Percentiles rank a stretch among this genome's conserved stretches.
Evolutionary conservation across 2,329 filamentous ascomycete species (phyloP).

Genomic region (Chrysoporthe austroafricana): DNA sequence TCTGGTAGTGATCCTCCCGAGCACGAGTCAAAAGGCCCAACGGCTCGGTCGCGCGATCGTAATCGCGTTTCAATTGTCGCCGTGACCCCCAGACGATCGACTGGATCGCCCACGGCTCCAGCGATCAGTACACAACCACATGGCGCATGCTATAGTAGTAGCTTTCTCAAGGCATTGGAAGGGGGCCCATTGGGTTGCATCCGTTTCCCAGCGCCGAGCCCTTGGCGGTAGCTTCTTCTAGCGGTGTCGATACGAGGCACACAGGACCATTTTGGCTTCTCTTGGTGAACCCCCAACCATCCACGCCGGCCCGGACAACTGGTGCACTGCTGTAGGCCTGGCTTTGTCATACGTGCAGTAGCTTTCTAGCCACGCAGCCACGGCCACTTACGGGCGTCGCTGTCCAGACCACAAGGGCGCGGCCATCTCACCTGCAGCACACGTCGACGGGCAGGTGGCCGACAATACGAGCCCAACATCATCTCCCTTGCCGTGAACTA

Average conservation of each 20-base stretch:
- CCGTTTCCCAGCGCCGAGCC: background rate
- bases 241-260: constrained; percentile 25
- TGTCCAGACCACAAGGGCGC: background rate
- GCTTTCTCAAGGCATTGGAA: background rate
- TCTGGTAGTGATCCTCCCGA: background rate
- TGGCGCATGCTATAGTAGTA: background rate
- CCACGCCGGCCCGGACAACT: background rate
- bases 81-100: background rate
- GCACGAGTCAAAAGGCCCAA: background rate
- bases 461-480: background rate
- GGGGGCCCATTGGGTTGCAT: background rate
- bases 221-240: background rate
- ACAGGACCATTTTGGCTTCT: constrained; percentile 2
- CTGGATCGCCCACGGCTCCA: background rate
- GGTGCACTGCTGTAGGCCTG: background rate
- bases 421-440: background rate
- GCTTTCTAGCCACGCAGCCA: constrained; percentile 6
- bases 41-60: background rate
- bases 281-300: background rate
- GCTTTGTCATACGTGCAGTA: constrained; percentile 13
- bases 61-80: constrained; percentile 2
- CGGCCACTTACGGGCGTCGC: background rate
- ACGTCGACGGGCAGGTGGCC: background rate
- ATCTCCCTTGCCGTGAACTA: background rate
- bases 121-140: background rate